Percentiles rank a stretch among this genome's conserved stretches.
Conservation (phyloP, 257 asterid genomes). For the Perilla frutescens region DNA sequence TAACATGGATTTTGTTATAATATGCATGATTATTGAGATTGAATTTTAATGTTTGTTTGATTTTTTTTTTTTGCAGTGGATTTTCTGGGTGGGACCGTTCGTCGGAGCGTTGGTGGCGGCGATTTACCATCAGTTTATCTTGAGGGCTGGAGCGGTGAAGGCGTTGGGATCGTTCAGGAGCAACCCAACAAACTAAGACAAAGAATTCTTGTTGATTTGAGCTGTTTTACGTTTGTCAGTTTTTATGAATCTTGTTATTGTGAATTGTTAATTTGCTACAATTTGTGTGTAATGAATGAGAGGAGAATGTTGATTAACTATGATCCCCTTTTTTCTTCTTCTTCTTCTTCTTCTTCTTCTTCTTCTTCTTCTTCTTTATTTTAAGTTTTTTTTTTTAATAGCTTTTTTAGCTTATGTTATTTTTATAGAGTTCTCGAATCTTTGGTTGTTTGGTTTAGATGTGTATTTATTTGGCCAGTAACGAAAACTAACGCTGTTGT, state of each 20-base stretch:
- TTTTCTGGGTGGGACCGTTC: constrained; percentile 94
- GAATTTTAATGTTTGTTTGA: not conserved
- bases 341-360: no score
- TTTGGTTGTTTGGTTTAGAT: constrained; percentile 5
- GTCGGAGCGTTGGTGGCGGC: constrained; percentile 89
- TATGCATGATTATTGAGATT: not conserved
- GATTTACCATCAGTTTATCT: constrained; percentile 76
- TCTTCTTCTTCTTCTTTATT: no score
- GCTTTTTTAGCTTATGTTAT: not conserved
- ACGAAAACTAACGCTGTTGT: constrained; percentile 19
- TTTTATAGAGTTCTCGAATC: not conserved
- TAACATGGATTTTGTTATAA: not conserved
- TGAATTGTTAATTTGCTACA: constrained; percentile 37
- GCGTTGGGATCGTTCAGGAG: constrained; percentile 97
- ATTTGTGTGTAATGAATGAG: constrained; percentile 42
- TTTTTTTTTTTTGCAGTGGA: constrained; percentile 62
- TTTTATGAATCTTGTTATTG: not conserved
- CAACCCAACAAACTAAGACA: constrained; percentile 69
- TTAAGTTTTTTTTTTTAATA: not conserved
- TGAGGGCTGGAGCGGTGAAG: constrained; percentile 85
- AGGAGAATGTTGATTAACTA: constrained; percentile 33
- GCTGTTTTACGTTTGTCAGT: constrained; percentile 1
- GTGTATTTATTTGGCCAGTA: constrained; percentile 31
- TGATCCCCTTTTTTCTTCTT: not conserved
- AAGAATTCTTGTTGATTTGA: constrained; percentile 25